phyloP scores from a whole-genome alignment of 1,284 basidiomycete species.

The Pholiota adiposa region DNA sequence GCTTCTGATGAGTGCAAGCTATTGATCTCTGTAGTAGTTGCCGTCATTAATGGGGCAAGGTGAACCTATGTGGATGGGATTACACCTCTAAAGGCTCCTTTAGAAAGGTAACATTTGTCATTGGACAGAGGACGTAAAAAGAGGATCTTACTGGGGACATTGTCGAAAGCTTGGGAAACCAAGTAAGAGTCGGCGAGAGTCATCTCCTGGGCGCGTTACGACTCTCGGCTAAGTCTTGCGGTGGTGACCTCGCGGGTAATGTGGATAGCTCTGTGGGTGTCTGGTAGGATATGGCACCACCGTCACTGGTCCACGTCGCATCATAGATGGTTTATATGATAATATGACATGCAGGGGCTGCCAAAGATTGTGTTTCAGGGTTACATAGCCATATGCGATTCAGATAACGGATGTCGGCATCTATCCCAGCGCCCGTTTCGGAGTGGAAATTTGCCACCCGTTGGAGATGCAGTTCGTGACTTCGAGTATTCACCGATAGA shows the following conservation, averaged over 20 bases:
- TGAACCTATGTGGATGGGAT: not conserved
- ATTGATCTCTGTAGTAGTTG: constrained; percentile 2
- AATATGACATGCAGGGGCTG: constrained; percentile 11
- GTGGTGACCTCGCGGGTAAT: not conserved
- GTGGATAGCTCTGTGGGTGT: not conserved
- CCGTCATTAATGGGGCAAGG: constrained; percentile 5
- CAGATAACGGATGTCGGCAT: constrained; percentile 9
- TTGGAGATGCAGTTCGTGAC: not conserved
- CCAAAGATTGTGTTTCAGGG: constrained; percentile 14
- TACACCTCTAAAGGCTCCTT: constrained; percentile 7
- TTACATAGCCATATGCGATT: constrained; percentile 10
- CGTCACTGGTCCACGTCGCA: not conserved
- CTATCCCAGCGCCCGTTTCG: constrained; percentile 2
- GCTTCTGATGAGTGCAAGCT: constrained; percentile 3
- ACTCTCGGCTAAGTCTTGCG: not conserved
- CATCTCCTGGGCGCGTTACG: not conserved
- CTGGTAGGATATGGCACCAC: not conserved
- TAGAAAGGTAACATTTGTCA: not conserved
- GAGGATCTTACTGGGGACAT: not conserved
- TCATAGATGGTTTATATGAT: constrained; percentile 4
- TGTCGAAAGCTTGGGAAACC: not conserved
- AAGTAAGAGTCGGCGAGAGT: not conserved
- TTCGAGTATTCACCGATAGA: not conserved
- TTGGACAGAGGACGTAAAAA: not conserved
- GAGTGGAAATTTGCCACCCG: constrained; percentile 1